Evolutionary conservation across 345 rosid genomes (phyloP).

Genomic region (Linum tenue): DNA sequence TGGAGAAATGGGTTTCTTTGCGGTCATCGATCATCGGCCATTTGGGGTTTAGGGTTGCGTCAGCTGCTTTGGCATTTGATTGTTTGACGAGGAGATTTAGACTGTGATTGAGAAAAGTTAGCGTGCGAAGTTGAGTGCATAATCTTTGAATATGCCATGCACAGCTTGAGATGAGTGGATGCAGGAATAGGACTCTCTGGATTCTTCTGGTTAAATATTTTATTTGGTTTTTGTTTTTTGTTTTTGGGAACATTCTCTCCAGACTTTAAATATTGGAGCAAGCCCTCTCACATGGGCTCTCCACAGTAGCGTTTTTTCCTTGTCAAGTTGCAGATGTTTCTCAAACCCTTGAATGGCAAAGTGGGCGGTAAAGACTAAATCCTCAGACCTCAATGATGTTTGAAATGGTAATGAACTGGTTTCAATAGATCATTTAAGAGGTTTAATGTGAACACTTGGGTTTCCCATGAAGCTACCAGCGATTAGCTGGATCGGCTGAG

Average conservation of each 20-base stretch:
- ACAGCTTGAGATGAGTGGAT: not conserved
- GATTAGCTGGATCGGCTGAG: no score
- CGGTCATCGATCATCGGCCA: conserved; percentile 1
- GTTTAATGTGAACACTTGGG: not conserved
- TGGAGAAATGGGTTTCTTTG: conserved; percentile 12
- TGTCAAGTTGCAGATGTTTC: not conserved
- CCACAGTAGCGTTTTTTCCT: not conserved
- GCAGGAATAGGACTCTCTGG: not conserved
- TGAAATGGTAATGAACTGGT: not conserved
- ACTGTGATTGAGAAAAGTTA: not conserved
- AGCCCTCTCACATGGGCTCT: not conserved
- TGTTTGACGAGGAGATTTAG: not conserved
- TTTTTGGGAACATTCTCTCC: not conserved
- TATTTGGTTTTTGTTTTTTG: no score
- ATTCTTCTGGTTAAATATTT: not conserved
- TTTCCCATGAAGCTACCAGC: not conserved
- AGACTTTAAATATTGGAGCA: no score
- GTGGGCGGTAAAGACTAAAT: not conserved
- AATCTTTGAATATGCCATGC: not conserved
- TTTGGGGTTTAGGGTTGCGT: conserved; percentile 2
- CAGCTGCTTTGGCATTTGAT: not conserved
- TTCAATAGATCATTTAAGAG: no score
- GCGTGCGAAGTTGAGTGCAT: not conserved
- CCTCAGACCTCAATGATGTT: not conserved
- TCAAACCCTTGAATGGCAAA: not conserved